A percentile compares a stretch with the other conserved stretches of the same genome.
Evolutionary conservation across 2,329 filamentous ascomycete genomes (phyloP).

Genomic region (Beauveria medogensis): DNA sequence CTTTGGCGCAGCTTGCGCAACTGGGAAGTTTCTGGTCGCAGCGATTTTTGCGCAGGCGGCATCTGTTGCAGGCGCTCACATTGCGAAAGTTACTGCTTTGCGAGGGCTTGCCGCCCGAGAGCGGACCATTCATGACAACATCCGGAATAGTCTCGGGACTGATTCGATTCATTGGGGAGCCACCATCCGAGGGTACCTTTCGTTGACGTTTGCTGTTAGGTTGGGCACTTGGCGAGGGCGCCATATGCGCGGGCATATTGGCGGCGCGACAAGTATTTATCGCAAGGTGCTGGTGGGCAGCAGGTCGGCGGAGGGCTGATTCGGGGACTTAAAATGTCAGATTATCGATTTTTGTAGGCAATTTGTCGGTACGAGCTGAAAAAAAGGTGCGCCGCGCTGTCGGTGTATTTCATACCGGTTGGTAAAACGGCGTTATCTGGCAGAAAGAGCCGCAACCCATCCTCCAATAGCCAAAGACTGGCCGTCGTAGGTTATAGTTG

Average conservation of each 20-base stretch:
- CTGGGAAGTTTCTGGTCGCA: constrained; percentile 90
- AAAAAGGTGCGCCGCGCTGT: constrained; percentile 10
- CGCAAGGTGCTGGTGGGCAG: neutral
- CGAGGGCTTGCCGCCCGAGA: constrained; percentile 36
- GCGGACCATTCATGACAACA: constrained; percentile 20
- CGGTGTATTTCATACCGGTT: neutral
- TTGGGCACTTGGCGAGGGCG: constrained; percentile 42
- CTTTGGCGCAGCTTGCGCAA: constrained; percentile 88
- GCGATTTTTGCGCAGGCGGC: constrained; percentile 83
- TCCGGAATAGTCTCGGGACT: constrained; percentile 22
- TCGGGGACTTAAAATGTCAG: constrained; percentile 9
- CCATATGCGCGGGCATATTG: constrained; percentile 36
- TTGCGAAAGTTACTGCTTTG: constrained; percentile 68
- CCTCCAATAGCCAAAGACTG: constrained; percentile 3
- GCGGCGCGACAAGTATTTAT: neutral
- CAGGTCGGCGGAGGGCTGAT: neutral
- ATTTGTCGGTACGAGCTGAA: neutral
- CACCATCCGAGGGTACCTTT: constrained; percentile 42
- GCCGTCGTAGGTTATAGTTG: neutral
- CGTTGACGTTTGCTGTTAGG: constrained; percentile 48
- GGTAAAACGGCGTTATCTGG: neutral
- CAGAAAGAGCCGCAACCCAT: constrained; percentile 3
- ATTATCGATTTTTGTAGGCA: neutral
- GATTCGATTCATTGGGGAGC: constrained; percentile 28
- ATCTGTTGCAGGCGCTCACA: constrained; percentile 91